Percentiles rank a stretch among this genome's conserved stretches.
phyloP scores from a whole-genome alignment of 1,139 yeast species.

The Taphrina communis region DNA sequence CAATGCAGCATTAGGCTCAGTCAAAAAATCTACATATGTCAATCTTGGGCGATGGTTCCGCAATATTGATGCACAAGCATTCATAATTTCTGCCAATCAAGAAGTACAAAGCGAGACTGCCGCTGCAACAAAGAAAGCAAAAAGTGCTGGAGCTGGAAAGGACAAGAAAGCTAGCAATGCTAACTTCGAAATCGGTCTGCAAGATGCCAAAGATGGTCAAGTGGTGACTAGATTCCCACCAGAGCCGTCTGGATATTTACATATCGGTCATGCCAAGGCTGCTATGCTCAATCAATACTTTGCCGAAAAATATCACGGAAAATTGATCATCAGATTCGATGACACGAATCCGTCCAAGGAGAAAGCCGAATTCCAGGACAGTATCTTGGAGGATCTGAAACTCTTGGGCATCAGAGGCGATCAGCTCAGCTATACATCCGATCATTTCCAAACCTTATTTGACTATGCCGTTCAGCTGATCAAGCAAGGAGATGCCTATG shows the following conservation, averaged over 20 bases:
- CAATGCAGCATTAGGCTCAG: conserved; percentile 86
- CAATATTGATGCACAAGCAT: conserved; percentile 68
- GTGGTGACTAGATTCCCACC: conserved; percentile 99
- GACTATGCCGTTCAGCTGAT: conserved; percentile 81
- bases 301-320: conserved; percentile 92
- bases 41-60: conserved; percentile 95
- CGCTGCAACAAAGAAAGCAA: conserved; percentile 52
- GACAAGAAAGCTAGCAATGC: conserved; percentile 67
- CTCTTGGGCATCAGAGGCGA: conserved; percentile 92
- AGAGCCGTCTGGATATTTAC: conserved; percentile 88
- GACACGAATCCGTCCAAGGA: conserved; percentile 97
- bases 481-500: conserved; percentile 93
- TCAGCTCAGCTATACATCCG: conserved; percentile 82
- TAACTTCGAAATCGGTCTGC: conserved; percentile 87
- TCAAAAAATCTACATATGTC: conserved; percentile 80
- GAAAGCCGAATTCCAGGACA: conserved; percentile 83
- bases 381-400: conserved; percentile 86
- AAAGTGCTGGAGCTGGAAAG: conserved; percentile 55
- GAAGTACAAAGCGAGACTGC: conserved; percentile 74
- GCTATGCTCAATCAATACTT: conserved; percentile 93
- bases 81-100: conserved; percentile 74
- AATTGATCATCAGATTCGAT: conserved; percentile 91
- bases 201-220: conserved; percentile 86
- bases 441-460: conserved; percentile 89
- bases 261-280: conserved; percentile 97